Evolutionary conservation across 768 basidiomycete genomes (phyloP).

Genomic region (Panaeolus cyanescens): DNA sequence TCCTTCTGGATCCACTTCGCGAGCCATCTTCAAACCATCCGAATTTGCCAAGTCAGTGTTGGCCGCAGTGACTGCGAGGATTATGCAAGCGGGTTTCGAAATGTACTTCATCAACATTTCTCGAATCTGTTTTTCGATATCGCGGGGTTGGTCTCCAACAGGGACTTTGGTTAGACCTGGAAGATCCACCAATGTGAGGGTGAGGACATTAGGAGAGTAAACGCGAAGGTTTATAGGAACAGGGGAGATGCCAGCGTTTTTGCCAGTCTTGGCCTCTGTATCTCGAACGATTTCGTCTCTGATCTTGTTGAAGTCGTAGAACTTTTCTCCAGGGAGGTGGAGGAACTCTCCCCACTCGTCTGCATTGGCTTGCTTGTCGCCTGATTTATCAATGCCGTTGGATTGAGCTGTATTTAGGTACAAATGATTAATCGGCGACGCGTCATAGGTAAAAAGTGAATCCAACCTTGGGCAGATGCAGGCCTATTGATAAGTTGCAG

Average conservation of each 20-base stretch:
- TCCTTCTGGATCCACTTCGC: constrained; percentile 97
- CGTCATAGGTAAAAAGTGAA: constrained; percentile 2
- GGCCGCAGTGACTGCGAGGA: constrained; percentile 94
- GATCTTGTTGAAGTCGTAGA: constrained; percentile 97
- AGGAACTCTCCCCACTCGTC: constrained; percentile 99
- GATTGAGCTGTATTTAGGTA: constrained; percentile 33
- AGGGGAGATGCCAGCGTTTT: constrained; percentile 97
- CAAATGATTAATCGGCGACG: not conserved
- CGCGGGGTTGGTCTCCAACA: constrained; percentile 93
- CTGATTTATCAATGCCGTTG: constrained; percentile 49
- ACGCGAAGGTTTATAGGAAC: constrained; percentile 97
- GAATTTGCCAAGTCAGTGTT: constrained; percentile 99
- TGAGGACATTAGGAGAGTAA: constrained; percentile 95
- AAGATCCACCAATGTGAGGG: constrained; percentile 95
- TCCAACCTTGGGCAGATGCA: constrained; percentile 39
- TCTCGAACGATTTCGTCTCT: constrained; percentile 95
- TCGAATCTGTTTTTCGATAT: constrained; percentile 96
- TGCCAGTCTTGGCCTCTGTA: constrained; percentile 98
- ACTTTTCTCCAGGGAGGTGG: constrained; percentile 94
- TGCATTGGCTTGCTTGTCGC: constrained; percentile 80
- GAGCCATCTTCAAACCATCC: constrained; percentile 93
- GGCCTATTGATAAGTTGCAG: constrained; percentile 93
- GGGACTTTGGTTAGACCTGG: constrained; percentile 96
- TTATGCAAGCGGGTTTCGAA: constrained; percentile 92
- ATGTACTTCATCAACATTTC: constrained; percentile 98